These are phyloP conservation scores for Pleoardoris graminearum DNA, from an alignment of 2,329 filamentous ascomycete genomes.

Conservation along the genomic window DNA sequence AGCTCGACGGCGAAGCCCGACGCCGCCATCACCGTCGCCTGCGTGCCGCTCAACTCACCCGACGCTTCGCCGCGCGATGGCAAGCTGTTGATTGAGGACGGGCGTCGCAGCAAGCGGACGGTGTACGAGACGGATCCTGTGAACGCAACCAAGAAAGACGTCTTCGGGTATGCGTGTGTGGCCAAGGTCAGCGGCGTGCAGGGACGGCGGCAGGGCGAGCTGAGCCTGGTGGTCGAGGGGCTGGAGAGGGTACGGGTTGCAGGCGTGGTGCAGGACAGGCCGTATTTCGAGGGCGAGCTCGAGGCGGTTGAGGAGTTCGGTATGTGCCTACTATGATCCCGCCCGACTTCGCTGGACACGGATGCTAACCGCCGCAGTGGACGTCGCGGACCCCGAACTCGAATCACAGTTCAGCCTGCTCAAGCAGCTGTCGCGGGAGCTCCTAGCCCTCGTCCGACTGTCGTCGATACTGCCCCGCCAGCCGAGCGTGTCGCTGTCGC, in stretches of 20 bases:
- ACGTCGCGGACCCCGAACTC: conserved; percentile 56
- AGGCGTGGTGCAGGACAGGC: conserved; percentile 73
- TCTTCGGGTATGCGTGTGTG: conserved; percentile 82
- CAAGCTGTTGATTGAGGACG: conserved; percentile 72
- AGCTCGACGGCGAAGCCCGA: conserved; percentile 66
- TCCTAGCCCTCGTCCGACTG: conserved; percentile 80
- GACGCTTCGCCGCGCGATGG: conserved; percentile 70
- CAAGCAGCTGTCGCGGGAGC: conserved; percentile 82
- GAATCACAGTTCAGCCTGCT: conserved; percentile 74
- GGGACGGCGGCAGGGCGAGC: conserved; percentile 58
- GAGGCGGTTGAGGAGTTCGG: conserved; percentile 70
- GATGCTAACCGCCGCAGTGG: conserved; percentile 27
- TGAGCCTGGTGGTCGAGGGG: conserved; percentile 85
- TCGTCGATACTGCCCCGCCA: conserved; percentile 79
- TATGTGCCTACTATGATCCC: conserved; percentile 43
- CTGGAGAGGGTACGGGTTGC: conserved; percentile 75
- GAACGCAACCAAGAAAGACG: conserved; percentile 58
- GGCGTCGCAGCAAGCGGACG: conserved; percentile 40
- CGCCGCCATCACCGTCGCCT: conserved; percentile 77
- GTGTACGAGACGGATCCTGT: conserved; percentile 56
- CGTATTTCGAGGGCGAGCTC: conserved; percentile 84
- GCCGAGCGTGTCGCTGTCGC: conserved; percentile 70
- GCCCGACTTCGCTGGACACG: background rate
- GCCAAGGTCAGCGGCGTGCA: conserved; percentile 55
- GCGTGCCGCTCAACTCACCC: conserved; percentile 80